Evolutionary conservation across 805 yeast genomes (phyloP).

Genomic region (Starmera quercuum): DNA sequence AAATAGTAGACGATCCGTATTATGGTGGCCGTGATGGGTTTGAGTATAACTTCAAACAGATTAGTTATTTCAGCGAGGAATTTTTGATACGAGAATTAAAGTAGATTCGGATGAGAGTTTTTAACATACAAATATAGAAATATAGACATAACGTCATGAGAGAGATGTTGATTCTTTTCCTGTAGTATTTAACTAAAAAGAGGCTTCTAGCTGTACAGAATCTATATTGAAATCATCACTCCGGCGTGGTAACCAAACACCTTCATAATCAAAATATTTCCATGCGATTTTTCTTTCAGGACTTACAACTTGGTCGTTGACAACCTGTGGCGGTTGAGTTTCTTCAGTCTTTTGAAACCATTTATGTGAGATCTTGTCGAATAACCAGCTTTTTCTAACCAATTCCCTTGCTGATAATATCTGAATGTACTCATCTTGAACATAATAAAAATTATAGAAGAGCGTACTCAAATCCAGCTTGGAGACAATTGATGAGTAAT

Average conservation of each 20-base stretch:
- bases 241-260: constrained; percentile 56
- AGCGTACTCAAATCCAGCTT: constrained; percentile 82
- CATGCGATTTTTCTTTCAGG: constrained; percentile 42
- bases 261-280: constrained; percentile 82
- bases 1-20: constrained; percentile 82
- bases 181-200: constrained; percentile 3
- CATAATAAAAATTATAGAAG: constrained; percentile 86
- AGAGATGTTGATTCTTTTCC: background rate
- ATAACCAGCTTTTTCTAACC: constrained; percentile 73
- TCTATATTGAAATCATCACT: constrained; percentile 44
- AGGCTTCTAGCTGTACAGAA: constrained; percentile 12
- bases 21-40: constrained; percentile 85
- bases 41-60: constrained; percentile 69
- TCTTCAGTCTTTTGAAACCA: constrained; percentile 72
- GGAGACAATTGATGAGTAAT: constrained; percentile 50
- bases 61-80: constrained; percentile 65
- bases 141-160: background rate
- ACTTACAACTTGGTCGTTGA: constrained; percentile 23
- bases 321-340: constrained; percentile 13
- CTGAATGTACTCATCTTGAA: constrained; percentile 64
- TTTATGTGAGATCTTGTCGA: constrained; percentile 62
- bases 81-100: constrained; percentile 47
- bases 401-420: constrained; percentile 77
- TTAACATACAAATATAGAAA: background rate
- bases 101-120: background rate